Conservation (phyloP, 2,329 filamentous ascomycete genomes). For the Knufia fluminis region DNA sequence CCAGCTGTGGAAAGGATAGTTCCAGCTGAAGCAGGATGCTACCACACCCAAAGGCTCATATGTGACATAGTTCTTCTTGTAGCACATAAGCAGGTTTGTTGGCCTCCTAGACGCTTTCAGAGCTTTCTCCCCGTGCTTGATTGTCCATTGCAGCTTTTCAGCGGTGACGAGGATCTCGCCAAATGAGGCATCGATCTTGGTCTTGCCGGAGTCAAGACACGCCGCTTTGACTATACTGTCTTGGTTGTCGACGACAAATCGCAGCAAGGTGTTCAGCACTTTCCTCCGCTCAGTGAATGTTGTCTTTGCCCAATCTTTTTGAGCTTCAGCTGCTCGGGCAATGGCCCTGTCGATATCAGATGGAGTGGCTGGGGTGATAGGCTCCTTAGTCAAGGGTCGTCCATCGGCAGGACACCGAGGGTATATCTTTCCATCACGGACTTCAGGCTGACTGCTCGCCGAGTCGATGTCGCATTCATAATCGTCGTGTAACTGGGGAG, state of each 20-base stretch:
- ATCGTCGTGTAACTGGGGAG: conserved; percentile 12
- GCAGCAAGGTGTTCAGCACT: conserved; percentile 72
- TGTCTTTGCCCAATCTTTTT: conserved; percentile 67
- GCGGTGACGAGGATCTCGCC: conserved; percentile 90
- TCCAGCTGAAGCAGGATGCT: conserved; percentile 90
- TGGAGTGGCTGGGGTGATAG: conserved; percentile 62
- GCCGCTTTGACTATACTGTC: conserved; percentile 76
- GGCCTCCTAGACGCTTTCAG: conserved; percentile 63
- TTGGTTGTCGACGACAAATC: conserved; percentile 74
- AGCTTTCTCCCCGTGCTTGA: conserved; percentile 78
- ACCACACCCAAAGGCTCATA: conserved; percentile 94
- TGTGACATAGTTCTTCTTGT: conserved; percentile 81
- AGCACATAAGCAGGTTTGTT: conserved; percentile 87
- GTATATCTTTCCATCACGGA: conserved; percentile 18
- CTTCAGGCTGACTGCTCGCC: conserved; percentile 8
- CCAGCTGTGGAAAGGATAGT: conserved; percentile 93
- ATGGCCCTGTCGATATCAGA: conserved; percentile 73
- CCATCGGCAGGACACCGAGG: conserved; percentile 69
- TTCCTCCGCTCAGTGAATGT: conserved; percentile 66
- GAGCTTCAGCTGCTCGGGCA: conserved; percentile 62
- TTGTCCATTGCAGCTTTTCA: conserved; percentile 92
- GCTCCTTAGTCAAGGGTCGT: conserved; percentile 56
- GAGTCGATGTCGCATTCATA: conserved; percentile 10
- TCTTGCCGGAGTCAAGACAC: conserved; percentile 85
- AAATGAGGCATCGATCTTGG: conserved; percentile 84